Base-by-base conservation (phyloP, 768 basidiomycete genomes). In the Leccinum incarnatum region DNA sequence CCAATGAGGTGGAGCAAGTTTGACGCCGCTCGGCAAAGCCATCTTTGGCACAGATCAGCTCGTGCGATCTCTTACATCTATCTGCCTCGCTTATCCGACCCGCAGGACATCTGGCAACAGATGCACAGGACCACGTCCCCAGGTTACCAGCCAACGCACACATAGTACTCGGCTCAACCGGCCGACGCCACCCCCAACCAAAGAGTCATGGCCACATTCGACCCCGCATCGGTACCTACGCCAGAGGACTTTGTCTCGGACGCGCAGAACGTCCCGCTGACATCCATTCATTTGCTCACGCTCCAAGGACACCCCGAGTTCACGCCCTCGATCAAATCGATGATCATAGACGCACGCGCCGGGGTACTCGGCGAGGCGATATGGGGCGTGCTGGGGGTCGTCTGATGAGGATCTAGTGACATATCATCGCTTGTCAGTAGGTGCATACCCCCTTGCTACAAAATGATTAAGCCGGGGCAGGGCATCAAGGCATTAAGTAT, bases 241-340 rank as follows among this genome's bases (percentile, higher is more conserved):
- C 14, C 56, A 8, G 32, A 42, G 5, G 45, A 55, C 14, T 25
- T 53, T 14, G 49, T 54, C 36, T 53, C 70, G 37, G 53, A 63
- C 53, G 40, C 66, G 36, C 64, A 60, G 2, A 30, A 23, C n/a
- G n/a, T 71, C 11, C 60, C 69, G 12, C 65, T 79, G 8, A 65
- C 74, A 14, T 76, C 84, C 57, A 81, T 91, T 17, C 91, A 89
- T 34, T 85, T 97, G 37, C 72, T 97, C 55, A 87, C 91, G 1
- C 69, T 93, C 2, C 94, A 98, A 71, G 95, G 95, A 1, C 95
- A 98, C 71, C 96, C 95, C 1, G 95, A 98, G 68, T 97, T 91
- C 73, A 86, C 83, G 0, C 75, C 83, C 47, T 69, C 76, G 21
- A 83, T 94, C 55, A 77, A 89, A 10, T 29, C 29, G 27, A 29